phyloP scores from a whole-genome alignment of 2,329 filamentous ascomycete species.

The Fusarium scirpi region DNA sequence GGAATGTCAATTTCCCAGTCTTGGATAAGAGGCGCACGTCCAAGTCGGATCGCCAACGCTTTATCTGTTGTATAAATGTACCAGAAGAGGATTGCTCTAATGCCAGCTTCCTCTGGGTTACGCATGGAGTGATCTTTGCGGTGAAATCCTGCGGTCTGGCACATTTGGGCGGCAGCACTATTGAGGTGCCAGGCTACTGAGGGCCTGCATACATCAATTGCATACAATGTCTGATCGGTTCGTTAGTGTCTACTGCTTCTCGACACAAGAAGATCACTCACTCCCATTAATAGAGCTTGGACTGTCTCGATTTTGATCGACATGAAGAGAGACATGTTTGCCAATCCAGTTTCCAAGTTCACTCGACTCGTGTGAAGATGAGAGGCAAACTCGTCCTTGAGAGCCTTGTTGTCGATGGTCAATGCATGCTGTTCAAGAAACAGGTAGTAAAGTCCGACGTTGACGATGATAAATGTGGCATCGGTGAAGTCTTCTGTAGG shows the following conservation, averaged over 20 bases:
- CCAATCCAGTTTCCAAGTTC: constrained; percentile 64
- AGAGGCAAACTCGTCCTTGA: constrained; percentile 53
- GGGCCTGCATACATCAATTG: constrained; percentile 71
- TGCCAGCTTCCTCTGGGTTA: constrained; percentile 50
- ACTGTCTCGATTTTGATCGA: constrained; percentile 67
- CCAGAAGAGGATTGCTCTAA: constrained; percentile 62
- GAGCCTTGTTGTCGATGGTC: constrained; percentile 48
- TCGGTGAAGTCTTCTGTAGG: constrained; percentile 64
- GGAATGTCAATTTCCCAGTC: constrained; percentile 70
- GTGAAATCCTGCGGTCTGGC: constrained; percentile 73
- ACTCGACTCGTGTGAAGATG: constrained; percentile 58
- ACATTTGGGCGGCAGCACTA: constrained; percentile 69
- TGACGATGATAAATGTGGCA: constrained; percentile 63
- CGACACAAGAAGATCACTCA: constrained; percentile 50
- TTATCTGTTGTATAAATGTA: constrained; percentile 69
- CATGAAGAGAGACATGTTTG: constrained; percentile 67
- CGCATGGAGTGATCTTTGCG: constrained; percentile 51
- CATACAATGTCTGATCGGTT: constrained; percentile 64
- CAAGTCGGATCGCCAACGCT: constrained; percentile 68
- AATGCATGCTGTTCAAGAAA: constrained; percentile 60
- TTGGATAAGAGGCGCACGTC: constrained; percentile 68
- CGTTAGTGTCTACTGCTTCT: constrained; percentile 4
- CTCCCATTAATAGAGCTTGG: constrained; percentile 69
- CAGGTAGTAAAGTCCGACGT: constrained; percentile 62
- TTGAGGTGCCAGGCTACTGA: constrained; percentile 74